Evolutionary conservation across 1,284 basidiomycete species (phyloP).

Genomic region (Ceratobasidium sp.): DNA sequence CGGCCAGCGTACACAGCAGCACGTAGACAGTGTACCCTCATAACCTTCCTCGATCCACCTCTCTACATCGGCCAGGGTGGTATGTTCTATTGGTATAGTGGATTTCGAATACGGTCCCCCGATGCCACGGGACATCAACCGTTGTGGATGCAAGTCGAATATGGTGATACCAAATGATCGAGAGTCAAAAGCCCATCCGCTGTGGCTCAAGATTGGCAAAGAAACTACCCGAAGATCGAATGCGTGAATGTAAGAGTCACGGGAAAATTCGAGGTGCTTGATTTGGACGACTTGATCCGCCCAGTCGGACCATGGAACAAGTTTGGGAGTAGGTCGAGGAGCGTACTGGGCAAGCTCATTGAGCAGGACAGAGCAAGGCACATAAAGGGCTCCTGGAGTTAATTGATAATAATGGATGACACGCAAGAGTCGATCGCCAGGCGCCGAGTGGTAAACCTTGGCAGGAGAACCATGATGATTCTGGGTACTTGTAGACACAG

Average conservation of each 20-base stretch:
- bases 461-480: not conserved
- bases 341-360: not conserved
- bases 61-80: too few relatives aligned
- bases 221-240: not conserved
- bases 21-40: too few relatives aligned
- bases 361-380: not conserved
- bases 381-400: not conserved
- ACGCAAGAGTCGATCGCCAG: conserved; percentile 7
- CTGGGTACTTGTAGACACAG: too few relatives aligned
- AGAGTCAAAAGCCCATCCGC: not conserved
- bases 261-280: too few relatives aligned
- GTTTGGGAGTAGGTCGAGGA: not conserved
- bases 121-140: not conserved
- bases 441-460: conserved; percentile 4
- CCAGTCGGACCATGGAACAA: not conserved
- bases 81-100: not conserved
- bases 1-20: not conserved
- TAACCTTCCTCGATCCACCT: too few relatives aligned
- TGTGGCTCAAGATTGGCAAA: not conserved
- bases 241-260: not conserved
- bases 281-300: not conserved
- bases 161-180: not conserved
- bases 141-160: not conserved
- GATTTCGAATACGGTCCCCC: not conserved
- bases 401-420: not conserved